These are phyloP conservation scores for Rhamnella rubrinervis DNA, from an alignment of 331 rosid genomes.

Conservation along the genomic window DNA sequence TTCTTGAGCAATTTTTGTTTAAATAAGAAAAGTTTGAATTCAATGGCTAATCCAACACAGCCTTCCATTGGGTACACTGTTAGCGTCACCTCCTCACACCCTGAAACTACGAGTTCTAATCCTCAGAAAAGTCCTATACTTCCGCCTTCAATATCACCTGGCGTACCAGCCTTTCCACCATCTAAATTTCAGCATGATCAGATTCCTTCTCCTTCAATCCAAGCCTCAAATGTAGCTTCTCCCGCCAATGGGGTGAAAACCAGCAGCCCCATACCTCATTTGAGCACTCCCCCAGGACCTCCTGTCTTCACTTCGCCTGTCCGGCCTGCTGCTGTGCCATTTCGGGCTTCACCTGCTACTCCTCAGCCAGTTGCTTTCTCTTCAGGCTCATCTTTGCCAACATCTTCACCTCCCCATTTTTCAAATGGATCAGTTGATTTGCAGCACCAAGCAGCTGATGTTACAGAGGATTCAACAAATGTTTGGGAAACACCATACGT, in stretches of 20 bases:
- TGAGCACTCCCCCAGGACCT: slow-evolving; percentile 98
- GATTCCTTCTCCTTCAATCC: slow-evolving; percentile 45
- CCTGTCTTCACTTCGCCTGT: slow-evolving; percentile 91
- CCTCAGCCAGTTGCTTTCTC: slow-evolving; percentile 93
- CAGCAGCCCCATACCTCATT: slow-evolving; percentile 71
- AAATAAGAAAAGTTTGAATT: slow-evolving; percentile 16
- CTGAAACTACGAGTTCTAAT: slow-evolving; percentile 40
- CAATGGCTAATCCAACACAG: slow-evolving; percentile 73
- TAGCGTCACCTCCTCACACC: slow-evolving; percentile 36
- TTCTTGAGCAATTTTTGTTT: slow-evolving; percentile 22
- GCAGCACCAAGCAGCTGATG: slow-evolving; percentile 57
- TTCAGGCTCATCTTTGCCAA: slow-evolving; percentile 58
- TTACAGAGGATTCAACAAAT: slow-evolving; percentile 38
- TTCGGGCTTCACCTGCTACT: slow-evolving; percentile 79
- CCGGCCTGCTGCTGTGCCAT: slow-evolving; percentile 92
- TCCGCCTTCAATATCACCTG: slow-evolving; percentile 44
- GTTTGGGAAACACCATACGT: slow-evolving; percentile 67
- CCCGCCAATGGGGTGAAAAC: slow-evolving; percentile 66
- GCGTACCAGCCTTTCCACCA: slow-evolving; percentile 52
- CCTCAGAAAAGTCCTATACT: slow-evolving; percentile 47
- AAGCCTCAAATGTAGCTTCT: slow-evolving; percentile 43
- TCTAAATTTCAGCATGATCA: slow-evolving; percentile 69
- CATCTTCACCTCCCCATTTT: slow-evolving; percentile 55
- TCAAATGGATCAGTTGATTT: slow-evolving; percentile 55
- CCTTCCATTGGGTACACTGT: slow-evolving; percentile 58